Evolutionary conservation across 1,284 basidiomycete genomes (phyloP).

Genomic region (Naganishia sp.): DNA sequence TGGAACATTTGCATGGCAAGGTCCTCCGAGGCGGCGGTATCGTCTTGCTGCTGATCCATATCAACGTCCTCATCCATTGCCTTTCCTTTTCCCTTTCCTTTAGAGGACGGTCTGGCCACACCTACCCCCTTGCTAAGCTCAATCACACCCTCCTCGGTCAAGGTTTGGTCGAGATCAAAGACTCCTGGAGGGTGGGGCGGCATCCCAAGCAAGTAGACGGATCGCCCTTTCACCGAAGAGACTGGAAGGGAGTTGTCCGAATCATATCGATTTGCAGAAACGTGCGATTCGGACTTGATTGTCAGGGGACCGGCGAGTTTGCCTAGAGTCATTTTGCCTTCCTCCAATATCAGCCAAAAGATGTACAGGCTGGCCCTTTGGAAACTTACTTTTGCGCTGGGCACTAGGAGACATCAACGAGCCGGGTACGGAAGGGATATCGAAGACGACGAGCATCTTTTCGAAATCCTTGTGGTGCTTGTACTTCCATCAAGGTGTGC

Average conservation of each 20-base stretch:
- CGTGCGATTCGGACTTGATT: no score
- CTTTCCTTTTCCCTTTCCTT: conserved; percentile 9
- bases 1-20: background rate
- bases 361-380: no score
- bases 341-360: no score
- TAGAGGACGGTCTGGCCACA: background rate
- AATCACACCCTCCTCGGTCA: background rate
- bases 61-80: background rate
- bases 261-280: background rate
- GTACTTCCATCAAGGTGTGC: background rate
- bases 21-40: conserved; percentile 1
- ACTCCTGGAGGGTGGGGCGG: background rate
- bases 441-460: conserved; percentile 11
- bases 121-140: background rate
- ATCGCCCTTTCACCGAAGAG: background rate
- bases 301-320: no score
- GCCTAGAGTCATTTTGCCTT: no score
- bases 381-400: no score
- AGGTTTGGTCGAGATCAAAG: conserved; percentile 1
- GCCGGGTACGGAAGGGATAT: background rate
- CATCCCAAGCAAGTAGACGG: conserved; percentile 5
- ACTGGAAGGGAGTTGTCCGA: background rate
- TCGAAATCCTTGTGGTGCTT: conserved; percentile 4
- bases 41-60: background rate
- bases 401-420: background rate